Conservation (phyloP, 2,329 filamentous ascomycete genomes). For the Aspergillus uvarum region DNA sequence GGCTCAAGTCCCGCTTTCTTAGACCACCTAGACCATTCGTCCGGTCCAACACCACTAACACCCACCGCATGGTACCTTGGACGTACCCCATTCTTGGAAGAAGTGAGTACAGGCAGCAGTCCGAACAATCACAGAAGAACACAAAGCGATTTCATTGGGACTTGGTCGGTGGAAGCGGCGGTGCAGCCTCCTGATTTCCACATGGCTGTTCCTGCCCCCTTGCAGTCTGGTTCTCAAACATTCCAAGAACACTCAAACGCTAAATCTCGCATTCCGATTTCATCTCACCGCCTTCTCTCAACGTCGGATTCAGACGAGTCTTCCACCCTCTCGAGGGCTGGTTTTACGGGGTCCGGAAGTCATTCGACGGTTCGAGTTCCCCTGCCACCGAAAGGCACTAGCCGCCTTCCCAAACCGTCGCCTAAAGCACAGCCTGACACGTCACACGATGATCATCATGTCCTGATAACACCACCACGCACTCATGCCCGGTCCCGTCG, state of each 20-base stretch:
- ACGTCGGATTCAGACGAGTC: conserved; percentile 43
- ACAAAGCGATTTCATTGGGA: conserved; percentile 59
- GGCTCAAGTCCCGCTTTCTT: conserved; percentile 48
- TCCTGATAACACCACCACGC: conserved; percentile 33
- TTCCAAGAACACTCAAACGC: conserved; percentile 34
- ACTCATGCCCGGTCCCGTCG: conserved; percentile 35
- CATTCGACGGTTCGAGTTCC: conserved; percentile 30
- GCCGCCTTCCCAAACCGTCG: conserved; percentile 43
- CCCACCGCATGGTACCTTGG: conserved; percentile 66
- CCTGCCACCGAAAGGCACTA: conserved; percentile 41
- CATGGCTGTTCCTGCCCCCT: conserved; percentile 37
- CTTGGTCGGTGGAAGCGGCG: conserved; percentile 26
- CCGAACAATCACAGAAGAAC: conserved; percentile 38
- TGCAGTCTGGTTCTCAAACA: conserved; percentile 28
- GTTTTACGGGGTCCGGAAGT: conserved; percentile 33
- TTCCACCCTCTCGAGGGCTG: conserved; percentile 37
- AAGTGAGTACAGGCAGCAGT: conserved; percentile 31
- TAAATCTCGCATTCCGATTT: conserved; percentile 49
- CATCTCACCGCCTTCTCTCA: conserved; percentile 40
- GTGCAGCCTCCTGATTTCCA: conserved; percentile 31
- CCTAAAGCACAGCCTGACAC: conserved; percentile 29
- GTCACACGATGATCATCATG: conserved; percentile 27
- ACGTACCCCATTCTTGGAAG: conserved; percentile 45
- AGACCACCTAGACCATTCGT: conserved; percentile 36
- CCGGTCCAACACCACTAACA: conserved; percentile 60